phyloP scores from a whole-genome alignment of 805 yeast genomes.

The Cyberlindnera mycetangii region DNA sequence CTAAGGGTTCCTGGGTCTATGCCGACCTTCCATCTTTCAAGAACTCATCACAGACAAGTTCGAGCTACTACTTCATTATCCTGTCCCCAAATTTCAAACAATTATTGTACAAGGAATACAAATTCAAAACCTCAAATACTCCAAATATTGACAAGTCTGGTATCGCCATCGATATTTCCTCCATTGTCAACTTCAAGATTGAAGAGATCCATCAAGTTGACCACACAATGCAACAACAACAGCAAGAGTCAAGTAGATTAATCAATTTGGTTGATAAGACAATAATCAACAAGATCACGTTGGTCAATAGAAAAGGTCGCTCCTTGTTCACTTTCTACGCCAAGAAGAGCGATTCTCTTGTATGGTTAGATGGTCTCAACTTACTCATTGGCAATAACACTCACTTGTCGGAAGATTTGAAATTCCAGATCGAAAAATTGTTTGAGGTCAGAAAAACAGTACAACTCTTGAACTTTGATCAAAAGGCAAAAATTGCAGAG shows the following conservation, averaged over 20 bases:
- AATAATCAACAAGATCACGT: conserved; percentile 52
- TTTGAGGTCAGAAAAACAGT: conserved; percentile 45
- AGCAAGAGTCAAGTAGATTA: conserved; percentile 39
- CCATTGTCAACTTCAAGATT: conserved; percentile 49
- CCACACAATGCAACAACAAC: conserved; percentile 34
- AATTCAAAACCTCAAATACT: conserved; percentile 39
- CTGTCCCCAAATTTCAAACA: conserved; percentile 66
- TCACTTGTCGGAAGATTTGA: conserved; percentile 42
- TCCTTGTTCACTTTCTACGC: conserved; percentile 60
- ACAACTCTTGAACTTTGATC: conserved; percentile 38
- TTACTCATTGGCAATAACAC: conserved; percentile 39
- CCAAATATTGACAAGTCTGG: conserved; percentile 64
- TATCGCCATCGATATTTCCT: conserved; percentile 46
- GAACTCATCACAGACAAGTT: conserved; percentile 19
- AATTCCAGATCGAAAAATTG: conserved; percentile 41
- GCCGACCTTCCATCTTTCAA: conserved; percentile 48
- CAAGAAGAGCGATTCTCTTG: conserved; percentile 60
- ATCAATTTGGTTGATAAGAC: conserved; percentile 57
- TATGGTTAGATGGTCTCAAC: conserved; percentile 79
- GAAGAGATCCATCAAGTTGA: conserved; percentile 47
- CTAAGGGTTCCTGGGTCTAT: conserved; percentile 81
- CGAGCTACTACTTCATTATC: conserved; percentile 51
- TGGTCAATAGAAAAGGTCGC: conserved; percentile 42
- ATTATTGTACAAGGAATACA: conserved; percentile 58
- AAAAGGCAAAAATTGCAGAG: conserved; percentile 3